These are phyloP conservation scores for Lagerstroemia fauriei DNA, from an alignment of 441 rosid species.

Conservation along the genomic window DNA sequence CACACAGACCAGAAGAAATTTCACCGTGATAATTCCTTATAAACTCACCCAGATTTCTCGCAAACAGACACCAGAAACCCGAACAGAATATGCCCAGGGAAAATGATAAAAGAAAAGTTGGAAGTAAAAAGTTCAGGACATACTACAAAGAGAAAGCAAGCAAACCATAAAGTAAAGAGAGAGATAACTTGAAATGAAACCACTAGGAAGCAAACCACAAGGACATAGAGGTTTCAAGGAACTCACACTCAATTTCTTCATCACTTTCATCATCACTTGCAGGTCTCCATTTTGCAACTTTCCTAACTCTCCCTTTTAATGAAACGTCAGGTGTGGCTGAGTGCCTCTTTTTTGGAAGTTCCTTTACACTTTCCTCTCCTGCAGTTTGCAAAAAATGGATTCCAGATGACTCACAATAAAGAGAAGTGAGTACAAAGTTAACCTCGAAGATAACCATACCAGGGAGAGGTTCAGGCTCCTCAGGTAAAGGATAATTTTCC, in stretches of 20 bases:
- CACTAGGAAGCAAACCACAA: neutral
- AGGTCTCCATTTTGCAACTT: conserved; percentile 87
- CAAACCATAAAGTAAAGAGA: neutral
- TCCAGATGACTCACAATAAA: conserved; percentile 13
- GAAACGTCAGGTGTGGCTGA: conserved; percentile 91
- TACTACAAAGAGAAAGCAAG: neutral
- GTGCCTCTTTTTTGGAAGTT: conserved; percentile 92
- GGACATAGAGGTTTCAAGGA: conserved; percentile 30
- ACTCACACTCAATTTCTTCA: conserved; percentile 80
- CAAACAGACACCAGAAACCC: neutral
- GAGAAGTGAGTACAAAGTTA: conserved; percentile 24
- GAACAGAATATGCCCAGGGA: neutral
- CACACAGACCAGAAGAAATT: neutral
- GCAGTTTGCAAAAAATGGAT: conserved; percentile 29
- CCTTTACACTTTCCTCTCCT: conserved; percentile 88
- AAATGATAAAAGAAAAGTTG: neutral
- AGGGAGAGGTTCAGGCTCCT: conserved; percentile 82
- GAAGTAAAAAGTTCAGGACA: neutral
- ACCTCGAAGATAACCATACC: conserved; percentile 42
- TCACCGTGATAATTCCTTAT: neutral
- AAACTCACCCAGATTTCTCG: neutral
- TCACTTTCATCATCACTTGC: conserved; percentile 85
- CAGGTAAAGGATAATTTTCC: conserved; percentile 97
- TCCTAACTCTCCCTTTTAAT: conserved; percentile 89
- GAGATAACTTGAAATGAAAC: conserved; percentile 14